Evolutionary conservation across 1,139 yeast species (phyloP).

Genomic region (Geotrichum europaeum): DNA sequence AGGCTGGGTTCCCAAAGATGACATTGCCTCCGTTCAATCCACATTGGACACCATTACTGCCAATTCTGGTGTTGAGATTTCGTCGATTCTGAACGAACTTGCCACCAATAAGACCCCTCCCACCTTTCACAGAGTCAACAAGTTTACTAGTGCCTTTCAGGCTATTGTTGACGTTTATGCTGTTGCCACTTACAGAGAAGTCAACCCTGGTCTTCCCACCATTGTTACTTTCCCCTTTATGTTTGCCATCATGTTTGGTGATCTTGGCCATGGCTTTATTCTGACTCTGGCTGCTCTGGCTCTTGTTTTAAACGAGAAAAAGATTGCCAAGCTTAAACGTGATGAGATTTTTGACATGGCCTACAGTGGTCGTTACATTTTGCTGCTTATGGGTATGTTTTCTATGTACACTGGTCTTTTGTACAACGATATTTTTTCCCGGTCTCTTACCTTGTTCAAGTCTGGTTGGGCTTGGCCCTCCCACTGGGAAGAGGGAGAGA

Average conservation of each 20-base stretch:
- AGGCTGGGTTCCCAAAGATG: conserved; percentile 83
- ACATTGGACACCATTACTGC: conserved; percentile 56
- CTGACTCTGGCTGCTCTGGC: conserved; percentile 65
- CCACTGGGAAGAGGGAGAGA: conserved; percentile 56
- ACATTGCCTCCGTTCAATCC: conserved; percentile 43
- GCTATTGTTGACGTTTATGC: conserved; percentile 94
- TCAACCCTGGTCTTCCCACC: conserved; percentile 93
- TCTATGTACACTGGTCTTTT: conserved; percentile 91
- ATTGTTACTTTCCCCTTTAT: conserved; percentile 94
- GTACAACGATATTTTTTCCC: conserved; percentile 89
- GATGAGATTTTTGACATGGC: conserved; percentile 98
- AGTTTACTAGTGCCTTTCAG: conserved; percentile 88
- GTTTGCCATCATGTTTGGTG: conserved; percentile 99
- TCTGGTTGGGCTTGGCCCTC: conserved; percentile 95
- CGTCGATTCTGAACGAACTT: conserved; percentile 75
- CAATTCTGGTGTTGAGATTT: conserved; percentile 51
- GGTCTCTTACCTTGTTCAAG: conserved; percentile 75
- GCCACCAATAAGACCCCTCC: conserved; percentile 86
- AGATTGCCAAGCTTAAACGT: conserved; percentile 58
- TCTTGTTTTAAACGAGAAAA: conserved; percentile 64
- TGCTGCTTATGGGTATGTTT: conserved; percentile 83
- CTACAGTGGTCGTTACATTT: conserved; percentile 80
- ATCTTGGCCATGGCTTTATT: conserved; percentile 89
- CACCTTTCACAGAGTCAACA: conserved; percentile 85
- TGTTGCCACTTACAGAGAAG: conserved; percentile 87